Evolutionary conservation across 208 protist species (phyloP), one percentile per base, ranked within the genome.

Genomic region (Balamuthia mandrillaris): DNA sequence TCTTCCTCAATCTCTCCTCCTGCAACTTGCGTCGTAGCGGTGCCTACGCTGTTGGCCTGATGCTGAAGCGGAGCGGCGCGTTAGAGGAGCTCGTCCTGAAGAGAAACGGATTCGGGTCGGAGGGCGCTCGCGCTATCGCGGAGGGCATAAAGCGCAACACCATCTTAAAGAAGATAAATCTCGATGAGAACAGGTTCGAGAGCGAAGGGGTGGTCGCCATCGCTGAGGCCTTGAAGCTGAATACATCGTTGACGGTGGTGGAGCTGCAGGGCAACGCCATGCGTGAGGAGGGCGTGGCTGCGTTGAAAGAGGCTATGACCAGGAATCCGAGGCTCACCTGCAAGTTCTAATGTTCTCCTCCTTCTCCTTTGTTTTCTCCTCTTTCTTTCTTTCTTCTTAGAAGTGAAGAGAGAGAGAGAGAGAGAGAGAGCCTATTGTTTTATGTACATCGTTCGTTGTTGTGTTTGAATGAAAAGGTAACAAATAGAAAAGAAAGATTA

Each of bases 51-150:
- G 81, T 97, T 27, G 94, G 93, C 0, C 66, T 88, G 16, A 87
- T 96, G 60, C 91, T 97, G 41, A 77, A 78, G 31, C 70, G 63
- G n/a, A 97, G 96, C 84, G 72, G 92, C 54, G 92, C 95, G 4
- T 88, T 97, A n/a, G 91, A 91, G 14, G 85, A 91, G 81, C 92
- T 97, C 12, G 94, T 95, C 81, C 77, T 97, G 27, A 93, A 90
- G 81, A 95, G 93, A 78, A 97, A 97, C 86, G 95, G 95, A 31
- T 91, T 97, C 37, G 95, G 95, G 0, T 45, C 89, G 2, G 83
- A 88, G 2, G 96, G 95, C 33, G 83, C 96, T 10, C 86, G 88
- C 0, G 91, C 63, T 5, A 33, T 72, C 18, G 63, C 63, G 4
- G 63, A 72, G 35, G 63, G 37, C 37, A 10, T 72, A 6, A 72